A percentile compares a stretch with the other conserved stretches of the same genome.
phyloP scores from a whole-genome alignment of 129 eudicot genomes.

The Arctium lappa region DNA sequence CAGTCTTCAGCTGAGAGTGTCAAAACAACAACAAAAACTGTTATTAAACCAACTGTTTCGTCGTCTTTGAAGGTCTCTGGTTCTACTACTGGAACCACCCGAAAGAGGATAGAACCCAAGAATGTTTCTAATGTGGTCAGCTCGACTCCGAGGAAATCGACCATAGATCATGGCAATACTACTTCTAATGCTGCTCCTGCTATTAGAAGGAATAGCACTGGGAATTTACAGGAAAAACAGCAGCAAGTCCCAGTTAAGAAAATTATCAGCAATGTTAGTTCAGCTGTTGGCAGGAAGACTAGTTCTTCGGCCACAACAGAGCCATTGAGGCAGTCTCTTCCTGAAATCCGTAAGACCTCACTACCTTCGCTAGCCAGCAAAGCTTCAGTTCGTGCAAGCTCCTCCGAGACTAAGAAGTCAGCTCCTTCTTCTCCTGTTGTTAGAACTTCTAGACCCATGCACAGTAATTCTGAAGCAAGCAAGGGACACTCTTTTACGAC shows the following conservation, averaged over 20 bases:
- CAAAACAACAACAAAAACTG: slow-evolving; percentile 33
- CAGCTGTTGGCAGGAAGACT: slow-evolving; percentile 27
- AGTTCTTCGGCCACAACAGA: slow-evolving; percentile 42
- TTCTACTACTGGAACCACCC: slow-evolving; percentile 31
- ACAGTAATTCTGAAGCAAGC: slow-evolving; percentile 38
- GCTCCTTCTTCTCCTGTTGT: slow-evolving; percentile 54
- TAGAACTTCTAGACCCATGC: slow-evolving; percentile 43
- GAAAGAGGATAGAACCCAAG: slow-evolving; percentile 47
- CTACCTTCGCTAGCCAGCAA: slow-evolving; percentile 40
- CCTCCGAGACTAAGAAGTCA: slow-evolving; percentile 42
- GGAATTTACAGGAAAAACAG: slow-evolving; percentile 62
- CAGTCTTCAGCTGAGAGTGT: slow-evolving; percentile 33
- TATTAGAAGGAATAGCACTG: slow-evolving; percentile 82
- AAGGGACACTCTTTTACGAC: slow-evolving; percentile 35
- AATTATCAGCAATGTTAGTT: slow-evolving; percentile 31
- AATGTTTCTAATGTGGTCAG: slow-evolving; percentile 32
- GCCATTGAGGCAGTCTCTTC: slow-evolving; percentile 73
- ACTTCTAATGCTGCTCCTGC: slow-evolving; percentile 52
- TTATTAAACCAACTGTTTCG: slow-evolving; percentile 35
- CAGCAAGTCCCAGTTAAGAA: slow-evolving; percentile 45
- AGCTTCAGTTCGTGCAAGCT: slow-evolving; percentile 34
- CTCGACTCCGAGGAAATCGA: slow-evolving; percentile 39
- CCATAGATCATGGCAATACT: slow-evolving; percentile 27
- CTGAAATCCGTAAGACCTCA: slow-evolving; percentile 59
- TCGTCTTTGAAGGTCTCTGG: slow-evolving; percentile 37